phyloP scores from a whole-genome alignment of 176 grass and related monocot genomes.

The Ensete ventricosum region DNA sequence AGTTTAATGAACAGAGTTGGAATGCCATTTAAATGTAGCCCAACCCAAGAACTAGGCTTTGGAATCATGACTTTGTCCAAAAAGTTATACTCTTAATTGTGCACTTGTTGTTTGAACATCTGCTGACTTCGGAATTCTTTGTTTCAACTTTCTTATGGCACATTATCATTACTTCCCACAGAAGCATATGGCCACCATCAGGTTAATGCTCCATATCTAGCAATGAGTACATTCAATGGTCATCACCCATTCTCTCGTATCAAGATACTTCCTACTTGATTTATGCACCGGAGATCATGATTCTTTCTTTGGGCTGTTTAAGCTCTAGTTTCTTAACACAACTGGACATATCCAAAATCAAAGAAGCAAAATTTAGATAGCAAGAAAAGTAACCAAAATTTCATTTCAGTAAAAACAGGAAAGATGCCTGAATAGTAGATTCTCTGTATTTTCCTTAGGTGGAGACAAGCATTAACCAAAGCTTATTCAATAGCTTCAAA shows the following conservation, averaged over 20 bases:
- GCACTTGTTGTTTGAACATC: conserved; percentile 13
- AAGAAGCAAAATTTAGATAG: conserved; percentile 50
- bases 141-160: conserved; percentile 13
- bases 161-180: conserved; percentile 8
- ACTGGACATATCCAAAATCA: conserved; percentile 68
- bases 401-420: conserved; percentile 5
- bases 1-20: not conserved
- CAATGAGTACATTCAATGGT: not conserved
- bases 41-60: not conserved
- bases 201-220: not conserved
- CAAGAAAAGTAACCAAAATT: conserved; percentile 21
- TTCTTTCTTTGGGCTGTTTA: conserved; percentile 55
- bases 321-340: conserved; percentile 50
- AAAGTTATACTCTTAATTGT: conserved; percentile 6
- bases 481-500: conserved; percentile 16
- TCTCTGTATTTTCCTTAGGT: conserved; percentile 12
- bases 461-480: not conserved
- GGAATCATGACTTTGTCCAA: conserved; percentile 13
- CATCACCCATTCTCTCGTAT: conserved; percentile 6
- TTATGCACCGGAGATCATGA: conserved; percentile 26
- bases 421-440: conserved; percentile 20
- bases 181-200: conserved; percentile 2
- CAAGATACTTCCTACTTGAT: not conserved
- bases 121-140: conserved; percentile 9
- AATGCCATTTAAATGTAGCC: not conserved